These are phyloP conservation scores for Pestalotiopsis fici DNA, from an alignment of 2,329 filamentous ascomycete species.

Conservation along the genomic window DNA sequence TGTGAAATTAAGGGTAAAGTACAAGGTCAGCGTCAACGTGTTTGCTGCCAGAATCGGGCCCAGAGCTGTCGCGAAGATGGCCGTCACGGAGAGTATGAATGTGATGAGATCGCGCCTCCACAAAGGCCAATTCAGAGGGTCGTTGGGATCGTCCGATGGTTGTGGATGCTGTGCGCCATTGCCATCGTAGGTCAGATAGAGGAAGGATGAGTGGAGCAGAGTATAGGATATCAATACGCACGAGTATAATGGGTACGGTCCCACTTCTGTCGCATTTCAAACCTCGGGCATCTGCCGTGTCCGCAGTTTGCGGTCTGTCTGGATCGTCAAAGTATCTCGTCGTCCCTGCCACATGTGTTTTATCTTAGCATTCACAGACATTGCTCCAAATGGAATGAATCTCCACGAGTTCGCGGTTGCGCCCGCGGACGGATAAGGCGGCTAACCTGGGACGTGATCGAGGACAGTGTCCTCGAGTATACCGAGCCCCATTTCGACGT, in stretches of 20 bases:
- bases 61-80: slow-evolving; percentile 81
- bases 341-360: slow-evolving; percentile 47
- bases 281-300: slow-evolving; percentile 37
- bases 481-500: slow-evolving; percentile 64
- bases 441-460: slow-evolving; percentile 73
- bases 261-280: slow-evolving; percentile 76
- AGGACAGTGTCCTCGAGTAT: slow-evolving; percentile 69
- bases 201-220: not conserved
- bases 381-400: not conserved
- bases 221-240: slow-evolving; percentile 36
- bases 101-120: slow-evolving; percentile 85
- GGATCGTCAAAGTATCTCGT: slow-evolving; percentile 66
- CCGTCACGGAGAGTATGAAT: slow-evolving; percentile 73
- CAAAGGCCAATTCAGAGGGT: slow-evolving; percentile 83
- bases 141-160: slow-evolving; percentile 87
- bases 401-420: not conserved
- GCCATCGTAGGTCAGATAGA: not conserved
- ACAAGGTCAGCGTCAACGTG: slow-evolving; percentile 73
- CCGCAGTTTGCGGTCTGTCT: slow-evolving; percentile 43
- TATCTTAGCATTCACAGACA: slow-evolving; percentile 7
- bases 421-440: not conserved
- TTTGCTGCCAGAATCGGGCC: slow-evolving; percentile 88
- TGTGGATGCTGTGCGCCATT: slow-evolving; percentile 60
- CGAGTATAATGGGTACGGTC: slow-evolving; percentile 71
- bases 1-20: slow-evolving; percentile 69